These are phyloP conservation scores for Candida incommunis DNA, from an alignment of 805 yeast genomes.

Conservation along the genomic window DNA sequence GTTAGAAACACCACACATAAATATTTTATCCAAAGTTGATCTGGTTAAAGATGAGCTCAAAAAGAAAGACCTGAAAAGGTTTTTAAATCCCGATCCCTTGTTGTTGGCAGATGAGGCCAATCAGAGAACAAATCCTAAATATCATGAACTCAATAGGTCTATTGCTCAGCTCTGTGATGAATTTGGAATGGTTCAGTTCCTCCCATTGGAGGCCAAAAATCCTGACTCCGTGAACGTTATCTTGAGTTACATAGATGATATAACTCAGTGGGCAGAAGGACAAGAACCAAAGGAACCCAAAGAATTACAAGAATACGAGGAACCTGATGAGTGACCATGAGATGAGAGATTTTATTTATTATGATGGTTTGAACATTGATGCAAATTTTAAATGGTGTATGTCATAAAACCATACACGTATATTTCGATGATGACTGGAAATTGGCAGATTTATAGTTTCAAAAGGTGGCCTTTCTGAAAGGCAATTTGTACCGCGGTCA, in stretches of 20 bases:
- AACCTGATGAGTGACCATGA: background rate
- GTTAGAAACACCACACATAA: conserved; percentile 88
- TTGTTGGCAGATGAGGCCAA: conserved; percentile 39
- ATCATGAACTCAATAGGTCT: conserved; percentile 55
- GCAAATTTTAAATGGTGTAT: too few relatives aligned
- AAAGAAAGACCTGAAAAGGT: conserved; percentile 65
- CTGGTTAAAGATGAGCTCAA: conserved; percentile 67
- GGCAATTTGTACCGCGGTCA: too few relatives aligned
- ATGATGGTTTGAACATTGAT: too few relatives aligned
- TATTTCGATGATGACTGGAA: too few relatives aligned
- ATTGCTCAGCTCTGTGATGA: conserved; percentile 90
- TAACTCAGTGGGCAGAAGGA: conserved; percentile 93
- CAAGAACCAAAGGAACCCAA: conserved; percentile 96
- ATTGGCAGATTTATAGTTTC: too few relatives aligned
- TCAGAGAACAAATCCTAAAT: conserved; percentile 43
- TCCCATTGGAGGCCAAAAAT: conserved; percentile 72
- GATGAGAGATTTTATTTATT: too few relatives aligned
- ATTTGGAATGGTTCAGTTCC: conserved; percentile 95
- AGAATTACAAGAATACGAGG: conserved; percentile 26
- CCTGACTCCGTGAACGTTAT: conserved; percentile 70
- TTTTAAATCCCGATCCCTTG: conserved; percentile 83
- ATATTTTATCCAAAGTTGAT: conserved; percentile 77
- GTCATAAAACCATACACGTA: too few relatives aligned
- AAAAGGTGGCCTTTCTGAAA: too few relatives aligned
- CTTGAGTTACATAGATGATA: conserved; percentile 84